Evolutionary conservation across 2,329 filamentous ascomycete species (phyloP).

Genomic region (Alternaria ventricosa): DNA sequence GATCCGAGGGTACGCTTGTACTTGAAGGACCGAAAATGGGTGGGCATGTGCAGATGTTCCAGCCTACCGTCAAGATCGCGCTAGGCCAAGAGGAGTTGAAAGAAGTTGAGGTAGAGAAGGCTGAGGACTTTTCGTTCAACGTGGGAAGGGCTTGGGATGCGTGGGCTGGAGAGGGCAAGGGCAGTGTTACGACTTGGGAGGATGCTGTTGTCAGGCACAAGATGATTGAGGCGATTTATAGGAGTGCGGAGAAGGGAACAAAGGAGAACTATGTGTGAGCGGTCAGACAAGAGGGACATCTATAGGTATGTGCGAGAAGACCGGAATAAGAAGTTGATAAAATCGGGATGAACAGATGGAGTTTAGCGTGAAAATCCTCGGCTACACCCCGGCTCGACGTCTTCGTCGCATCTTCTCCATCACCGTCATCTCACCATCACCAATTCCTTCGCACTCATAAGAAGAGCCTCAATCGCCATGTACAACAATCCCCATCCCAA

Average conservation of each 20-base stretch:
- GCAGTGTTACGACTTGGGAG: conserved; percentile 41
- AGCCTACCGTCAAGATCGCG: conserved; percentile 42
- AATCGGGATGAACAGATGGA: neutral
- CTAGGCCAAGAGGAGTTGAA: conserved; percentile 45
- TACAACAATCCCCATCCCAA: neutral
- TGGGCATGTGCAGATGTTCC: conserved; percentile 53
- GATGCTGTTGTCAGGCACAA: conserved; percentile 43
- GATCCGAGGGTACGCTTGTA: conserved; percentile 45
- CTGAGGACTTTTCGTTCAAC: conserved; percentile 56
- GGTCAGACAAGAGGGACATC: neutral
- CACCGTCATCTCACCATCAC: neutral
- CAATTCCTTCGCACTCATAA: neutral
- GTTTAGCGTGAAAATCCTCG: neutral
- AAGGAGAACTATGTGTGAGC: conserved; percentile 39
- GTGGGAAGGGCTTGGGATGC: conserved; percentile 65
- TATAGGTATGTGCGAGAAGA: neutral
- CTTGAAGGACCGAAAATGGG: conserved; percentile 30
- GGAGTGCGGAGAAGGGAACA: conserved; percentile 40
- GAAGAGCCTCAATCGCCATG: neutral
- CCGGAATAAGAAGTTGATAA: neutral
- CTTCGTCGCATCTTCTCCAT: neutral
- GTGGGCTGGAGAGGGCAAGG: conserved; percentile 51
- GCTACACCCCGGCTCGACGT: neutral
- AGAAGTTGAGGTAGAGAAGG: conserved; percentile 58
- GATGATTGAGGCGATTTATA: conserved; percentile 47